phyloP scores from a whole-genome alignment of 148 eudicot genomes.

The Rhododendron molle region DNA sequence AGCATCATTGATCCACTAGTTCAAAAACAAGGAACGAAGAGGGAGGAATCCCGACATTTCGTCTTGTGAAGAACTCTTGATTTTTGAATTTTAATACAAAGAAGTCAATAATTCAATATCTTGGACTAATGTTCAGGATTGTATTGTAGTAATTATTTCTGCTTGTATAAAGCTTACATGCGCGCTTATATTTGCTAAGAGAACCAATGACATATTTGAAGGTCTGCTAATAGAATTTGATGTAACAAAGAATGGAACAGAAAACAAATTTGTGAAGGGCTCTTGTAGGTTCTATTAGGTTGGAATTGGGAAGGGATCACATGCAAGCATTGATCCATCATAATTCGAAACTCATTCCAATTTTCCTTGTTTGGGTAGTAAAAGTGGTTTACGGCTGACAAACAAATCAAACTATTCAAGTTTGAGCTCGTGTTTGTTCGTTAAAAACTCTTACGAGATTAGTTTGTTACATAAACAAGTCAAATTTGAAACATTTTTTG shows the following conservation, averaged over 20 bases:
- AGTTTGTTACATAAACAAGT: background rate
- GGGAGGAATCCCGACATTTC: conserved; percentile 5
- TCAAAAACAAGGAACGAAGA: background rate
- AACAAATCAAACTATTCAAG: background rate
- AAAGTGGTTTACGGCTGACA: background rate
- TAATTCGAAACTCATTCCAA: background rate
- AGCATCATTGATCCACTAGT: conserved; percentile 62
- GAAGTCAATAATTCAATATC: background rate
- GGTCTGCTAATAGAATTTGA: background rate
- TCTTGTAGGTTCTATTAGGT: background rate
- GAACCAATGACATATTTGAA: background rate
- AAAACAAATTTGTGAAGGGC: background rate
- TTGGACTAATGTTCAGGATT: background rate
- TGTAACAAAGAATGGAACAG: background rate
- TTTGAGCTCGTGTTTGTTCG: background rate
- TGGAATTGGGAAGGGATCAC: background rate
- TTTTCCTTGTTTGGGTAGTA: background rate
- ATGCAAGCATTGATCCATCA: background rate
- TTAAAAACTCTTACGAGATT: background rate
- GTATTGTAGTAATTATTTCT: background rate
- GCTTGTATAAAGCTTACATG: background rate
- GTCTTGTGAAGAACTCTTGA: conserved; percentile 9
- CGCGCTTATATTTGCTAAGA: background rate
- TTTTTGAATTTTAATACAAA: background rate
- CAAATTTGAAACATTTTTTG: background rate